These are phyloP conservation scores for Diaporthe sp. DNA, from an alignment of 2,329 filamentous ascomycete genomes.

Conservation along the genomic window DNA sequence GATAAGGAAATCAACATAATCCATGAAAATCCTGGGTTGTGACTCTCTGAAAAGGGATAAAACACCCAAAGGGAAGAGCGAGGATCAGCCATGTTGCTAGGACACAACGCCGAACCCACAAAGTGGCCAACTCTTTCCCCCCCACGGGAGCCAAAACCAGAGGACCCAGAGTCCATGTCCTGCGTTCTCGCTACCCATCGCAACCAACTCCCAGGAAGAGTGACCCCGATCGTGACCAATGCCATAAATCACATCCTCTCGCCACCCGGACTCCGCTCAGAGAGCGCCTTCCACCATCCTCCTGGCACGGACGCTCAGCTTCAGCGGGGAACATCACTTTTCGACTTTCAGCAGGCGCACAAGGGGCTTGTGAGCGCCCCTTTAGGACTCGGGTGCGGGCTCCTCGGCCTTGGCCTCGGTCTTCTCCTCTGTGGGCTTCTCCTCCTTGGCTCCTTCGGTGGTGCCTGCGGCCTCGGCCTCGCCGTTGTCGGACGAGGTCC, in stretches of 20 bases:
- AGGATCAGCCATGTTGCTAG: constrained; percentile 38
- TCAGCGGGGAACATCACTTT: constrained; percentile 40
- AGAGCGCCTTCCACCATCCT: constrained; percentile 41
- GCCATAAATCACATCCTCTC: constrained; percentile 45
- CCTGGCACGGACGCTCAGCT: constrained; percentile 35
- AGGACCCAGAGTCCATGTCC: constrained; percentile 53
- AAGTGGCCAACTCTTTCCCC: constrained; percentile 39
- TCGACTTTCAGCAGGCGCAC: constrained; percentile 37
- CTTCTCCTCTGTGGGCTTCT: constrained; percentile 72
- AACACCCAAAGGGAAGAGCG: constrained; percentile 25
- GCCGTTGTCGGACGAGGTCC: constrained; percentile 92
- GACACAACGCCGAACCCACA: constrained; percentile 34
- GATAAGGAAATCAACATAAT: constrained; percentile 43
- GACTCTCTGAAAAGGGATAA: constrained; percentile 36
- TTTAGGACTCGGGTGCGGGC: constrained; percentile 68
- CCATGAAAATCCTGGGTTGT: constrained; percentile 40
- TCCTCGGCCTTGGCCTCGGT: constrained; percentile 59
- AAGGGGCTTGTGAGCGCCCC: constrained; percentile 36
- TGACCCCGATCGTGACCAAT: constrained; percentile 50
- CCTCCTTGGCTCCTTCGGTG: constrained; percentile 69
- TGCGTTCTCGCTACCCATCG: constrained; percentile 56
- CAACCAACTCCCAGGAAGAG: constrained; percentile 54
- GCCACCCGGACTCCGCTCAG: constrained; percentile 30
- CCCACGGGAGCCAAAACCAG: constrained; percentile 48
- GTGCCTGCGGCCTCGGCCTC: constrained; percentile 79